Base-by-base conservation (phyloP, 345 rosid species). In the Euphorbia pulcherrima region DNA sequence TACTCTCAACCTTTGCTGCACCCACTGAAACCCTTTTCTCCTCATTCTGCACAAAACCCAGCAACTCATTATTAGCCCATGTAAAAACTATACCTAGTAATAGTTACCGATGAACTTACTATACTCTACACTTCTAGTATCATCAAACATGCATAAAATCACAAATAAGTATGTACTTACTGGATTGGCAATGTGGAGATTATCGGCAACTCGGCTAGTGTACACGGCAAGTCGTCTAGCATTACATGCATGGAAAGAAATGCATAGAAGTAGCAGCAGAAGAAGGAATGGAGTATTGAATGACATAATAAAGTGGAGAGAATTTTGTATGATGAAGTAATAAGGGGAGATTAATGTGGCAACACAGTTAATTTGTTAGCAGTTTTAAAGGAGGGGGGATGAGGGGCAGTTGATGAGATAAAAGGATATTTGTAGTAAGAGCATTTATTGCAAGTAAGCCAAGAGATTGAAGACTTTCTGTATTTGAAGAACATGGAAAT, bases 401-500 rank as follows among this genome's bases (percentile, higher is more conserved):
- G 35, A n/a, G 23, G 11, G 50, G 59, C 28, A 54, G 59, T 54
- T 21, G 59, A 20, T 33, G 3, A 54, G n/a, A 21, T 54, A 56
- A 35, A 68, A 28, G 52, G 65, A 58, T 58, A 64, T 74, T 35
- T 74, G 78, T 57, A 63, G 71, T 63, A 70, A 52, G 69, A 52
- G 82, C 68, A 84, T 80, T 84, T 84, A 88, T 80, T 84, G 85
- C 68, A 75, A 75, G 70, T 60, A 72, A 63, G 30, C 41, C 6
- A 67, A 47, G 72, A 73, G 74, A 60, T 59, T 65, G 57, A 76
- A 63, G 76, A 55, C 68, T 40, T 51, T 24, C 29, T 50, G 55
- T 53, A 8, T 40, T 57, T 29, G 77, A 13, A 76, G 83, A 80
- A 84, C 87, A 80, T 84, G 90, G 83, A 80, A 70, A 68, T 83